These are phyloP conservation scores for Prinsepia uniflora DNA, from an alignment of 306 rosid genomes.

Conservation along the genomic window DNA sequence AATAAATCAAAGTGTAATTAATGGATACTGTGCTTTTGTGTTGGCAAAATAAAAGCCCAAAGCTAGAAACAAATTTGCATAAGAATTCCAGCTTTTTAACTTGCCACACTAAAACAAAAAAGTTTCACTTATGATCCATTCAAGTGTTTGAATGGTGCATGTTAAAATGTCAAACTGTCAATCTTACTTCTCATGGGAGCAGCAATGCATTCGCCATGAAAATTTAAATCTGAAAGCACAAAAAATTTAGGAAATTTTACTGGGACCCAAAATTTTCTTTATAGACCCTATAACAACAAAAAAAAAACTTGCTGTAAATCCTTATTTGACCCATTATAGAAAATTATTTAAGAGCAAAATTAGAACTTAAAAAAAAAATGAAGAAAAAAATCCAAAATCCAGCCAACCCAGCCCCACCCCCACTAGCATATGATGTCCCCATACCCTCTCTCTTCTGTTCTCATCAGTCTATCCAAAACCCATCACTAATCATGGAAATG, in stretches of 20 bases:
- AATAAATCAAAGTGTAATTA: neutral
- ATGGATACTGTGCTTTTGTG: neutral
- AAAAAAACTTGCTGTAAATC: too few species aligned
- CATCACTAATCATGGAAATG: too few species aligned
- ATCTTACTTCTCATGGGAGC: neutral
- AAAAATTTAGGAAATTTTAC: neutral
- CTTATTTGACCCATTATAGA: too few species aligned
- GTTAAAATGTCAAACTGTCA: neutral
- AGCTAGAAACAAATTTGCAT: neutral
- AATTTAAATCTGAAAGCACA: neutral
- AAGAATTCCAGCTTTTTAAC: conserved; percentile 1
- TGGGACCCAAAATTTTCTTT: too few species aligned
- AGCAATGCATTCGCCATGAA: neutral
- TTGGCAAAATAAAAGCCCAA: neutral
- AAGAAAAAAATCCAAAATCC: too few species aligned
- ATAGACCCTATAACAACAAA: too few species aligned
- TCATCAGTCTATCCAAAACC: too few species aligned
- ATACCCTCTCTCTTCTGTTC: too few species aligned
- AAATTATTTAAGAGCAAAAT: too few species aligned
- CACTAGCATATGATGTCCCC: too few species aligned
- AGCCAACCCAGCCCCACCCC: too few species aligned
- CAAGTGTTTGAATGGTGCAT: neutral
- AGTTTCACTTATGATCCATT: neutral
- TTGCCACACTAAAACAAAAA: neutral
- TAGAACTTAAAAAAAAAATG: too few species aligned